Base-by-base conservation (phyloP, 2,329 filamentous ascomycete genomes). In the Colletotrichum tanaceti region DNA sequence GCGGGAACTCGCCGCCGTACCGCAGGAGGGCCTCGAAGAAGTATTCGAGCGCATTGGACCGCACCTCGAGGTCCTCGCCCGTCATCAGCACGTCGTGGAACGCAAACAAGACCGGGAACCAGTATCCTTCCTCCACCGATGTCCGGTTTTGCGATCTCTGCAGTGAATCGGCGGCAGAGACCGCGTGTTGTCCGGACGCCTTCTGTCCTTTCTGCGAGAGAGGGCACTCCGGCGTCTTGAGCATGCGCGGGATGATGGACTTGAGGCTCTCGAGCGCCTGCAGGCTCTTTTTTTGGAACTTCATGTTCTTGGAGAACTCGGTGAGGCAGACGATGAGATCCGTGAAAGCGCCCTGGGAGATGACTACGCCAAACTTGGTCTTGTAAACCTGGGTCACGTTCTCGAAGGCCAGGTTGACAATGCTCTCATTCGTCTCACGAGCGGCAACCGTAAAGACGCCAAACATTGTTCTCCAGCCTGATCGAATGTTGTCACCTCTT, bases 81-180 rank as follows among this genome's bases (percentile, higher is more conserved):
- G 96, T 99, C 96, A 99, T 99, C 55, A 99, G 83, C 24, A 99
- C 94, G 78, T 99, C 96, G 77, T 99, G 96, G 84, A 99, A 99
- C 3, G 97, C 95, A 77, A 99, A 98, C 38, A 99, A 84, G 6
- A 99, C 93, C 0, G 96, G 96, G 79, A 99, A 99, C 96, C 96
- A 99, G 79, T 94, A 99, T 44, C 97, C 94, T 78, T 98, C 96
- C 78, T 99, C 97, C 71, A 96, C 90, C 4, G 94, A 97, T 53
- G 97, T 97, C 61, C 91, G 90, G 65, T 85, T 92, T 64, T 89
- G 89, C 69, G 90, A 89, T 76, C 76, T 79, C 78, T 81, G 79
- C 73, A 75, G 80, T 9, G 83, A 80, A 63, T 81, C 82, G 0
- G 85, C 79, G 28, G 79, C 73, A 69, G 82, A 83, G 2, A 82